Percentiles rank a stretch among this genome's conserved stretches.
Conservation (phyloP, 352 stramenopile species). For the Phytopythium aichiense region DNA sequence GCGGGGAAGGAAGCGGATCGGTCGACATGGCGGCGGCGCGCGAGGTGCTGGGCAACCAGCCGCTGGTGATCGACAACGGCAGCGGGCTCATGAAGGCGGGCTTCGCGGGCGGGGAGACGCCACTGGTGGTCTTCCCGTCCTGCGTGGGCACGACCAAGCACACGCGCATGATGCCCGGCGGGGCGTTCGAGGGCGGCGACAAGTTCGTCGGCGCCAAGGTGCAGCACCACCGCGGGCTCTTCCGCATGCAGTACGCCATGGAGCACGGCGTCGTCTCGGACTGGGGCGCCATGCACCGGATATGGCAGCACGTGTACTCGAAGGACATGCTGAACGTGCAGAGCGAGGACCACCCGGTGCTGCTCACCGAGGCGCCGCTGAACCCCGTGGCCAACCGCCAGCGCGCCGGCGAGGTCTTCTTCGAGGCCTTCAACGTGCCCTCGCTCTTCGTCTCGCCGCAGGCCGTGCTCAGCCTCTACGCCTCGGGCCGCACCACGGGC, state of each 20-base stretch:
- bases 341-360: slow-evolving; percentile 81
- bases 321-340: slow-evolving; percentile 87
- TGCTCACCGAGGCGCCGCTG: slow-evolving; percentile 79
- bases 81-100: slow-evolving; percentile 81
- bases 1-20: not conserved
- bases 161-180: slow-evolving; percentile 78
- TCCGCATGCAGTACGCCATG: slow-evolving; percentile 84
- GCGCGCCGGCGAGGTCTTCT: slow-evolving; percentile 80
- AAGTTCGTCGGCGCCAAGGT: slow-evolving; percentile 77
- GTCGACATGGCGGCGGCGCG: slow-evolving; percentile 33
- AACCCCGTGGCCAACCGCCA: slow-evolving; percentile 77
- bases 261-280: slow-evolving; percentile 83
- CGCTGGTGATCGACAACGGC: slow-evolving; percentile 86
- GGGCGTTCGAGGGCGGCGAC: slow-evolving; percentile 72
- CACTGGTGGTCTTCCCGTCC: slow-evolving; percentile 73
- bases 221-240: slow-evolving; percentile 76
- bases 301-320: slow-evolving; percentile 89
- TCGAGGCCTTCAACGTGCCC: slow-evolving; percentile 83
- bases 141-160: slow-evolving; percentile 76
- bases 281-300: slow-evolving; percentile 85
- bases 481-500: slow-evolving; percentile 82
- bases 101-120: slow-evolving; percentile 75
- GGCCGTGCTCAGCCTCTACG: slow-evolving; percentile 85
- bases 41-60: slow-evolving; percentile 77
- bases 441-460: slow-evolving; percentile 86